Conservation (phyloP, 305 asterid species). For the Fraxinus nigra region DNA sequence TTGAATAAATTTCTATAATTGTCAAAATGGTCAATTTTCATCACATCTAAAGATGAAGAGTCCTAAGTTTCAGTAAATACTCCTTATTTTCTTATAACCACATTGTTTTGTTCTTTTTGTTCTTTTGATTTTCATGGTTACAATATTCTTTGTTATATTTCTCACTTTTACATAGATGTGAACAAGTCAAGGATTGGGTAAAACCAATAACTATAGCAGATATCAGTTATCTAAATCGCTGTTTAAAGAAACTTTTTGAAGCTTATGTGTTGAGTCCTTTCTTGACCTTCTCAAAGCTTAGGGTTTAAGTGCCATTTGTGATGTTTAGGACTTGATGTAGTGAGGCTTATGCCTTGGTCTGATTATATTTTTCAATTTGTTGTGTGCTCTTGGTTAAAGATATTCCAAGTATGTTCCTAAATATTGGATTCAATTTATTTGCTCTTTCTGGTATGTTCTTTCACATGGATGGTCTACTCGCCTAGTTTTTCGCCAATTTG, state of each 20-base stretch:
- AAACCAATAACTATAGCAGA: background rate
- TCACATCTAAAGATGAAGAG: background rate
- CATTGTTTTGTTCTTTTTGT: background rate
- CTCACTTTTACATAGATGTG: background rate
- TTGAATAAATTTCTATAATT: background rate
- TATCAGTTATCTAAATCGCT: background rate
- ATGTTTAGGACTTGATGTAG: background rate
- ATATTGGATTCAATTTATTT: background rate
- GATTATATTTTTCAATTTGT: no score
- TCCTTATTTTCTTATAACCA: background rate
- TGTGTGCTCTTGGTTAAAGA: background rate
- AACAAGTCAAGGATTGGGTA: background rate
- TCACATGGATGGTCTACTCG: background rate
- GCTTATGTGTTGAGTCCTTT: background rate
- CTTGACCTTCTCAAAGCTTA: background rate
- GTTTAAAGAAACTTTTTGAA: background rate
- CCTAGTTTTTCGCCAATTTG: background rate
- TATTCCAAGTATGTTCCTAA: background rate
- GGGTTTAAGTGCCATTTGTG: background rate
- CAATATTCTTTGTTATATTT: background rate
- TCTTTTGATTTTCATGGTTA: background rate
- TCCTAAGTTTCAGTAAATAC: background rate
- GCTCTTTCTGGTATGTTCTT: background rate
- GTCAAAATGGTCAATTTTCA: background rate
- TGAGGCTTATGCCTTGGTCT: background rate